Evolutionary conservation across 768 basidiomycete species (phyloP), one percentile per base, ranked within the genome.

Genomic region (Lactarius hatsudake): DNA sequence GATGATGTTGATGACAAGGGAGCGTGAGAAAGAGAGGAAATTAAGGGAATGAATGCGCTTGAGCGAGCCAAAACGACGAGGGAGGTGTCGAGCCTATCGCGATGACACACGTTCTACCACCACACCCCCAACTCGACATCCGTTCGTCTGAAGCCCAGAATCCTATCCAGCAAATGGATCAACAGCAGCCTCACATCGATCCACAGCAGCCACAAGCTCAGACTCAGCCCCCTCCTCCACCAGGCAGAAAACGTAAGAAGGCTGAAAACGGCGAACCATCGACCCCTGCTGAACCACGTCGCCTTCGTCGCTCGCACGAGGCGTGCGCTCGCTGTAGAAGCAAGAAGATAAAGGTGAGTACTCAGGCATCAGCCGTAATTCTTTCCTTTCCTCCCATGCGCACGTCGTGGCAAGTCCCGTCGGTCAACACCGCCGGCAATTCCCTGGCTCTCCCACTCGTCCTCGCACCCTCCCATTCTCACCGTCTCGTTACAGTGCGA

Each of bases 301-400:
- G 92, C 63, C 83, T 94, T 73, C 83, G 93, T 73, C 87, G 93
- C 75, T 93, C 92, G 73, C 93, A 94, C 79, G 93, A 94, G 80
- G 92, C 93, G 69, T 94, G 93, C 82, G 89, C 93, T 71, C 85
- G 93, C 77, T 94, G 93, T 84, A 90, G 93, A 85, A 89, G 88
- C 81, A 94, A 94, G 87, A 94, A 94, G 89, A 94, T 94, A 80
- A 94, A 94, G 91, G 90, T 87, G 76, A 76, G 83, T 79, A 80
- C 86, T 53, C 51, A 53, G 51, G 51, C 87, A 86, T 82, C 77
- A 78, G 78, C 64, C 69, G 59, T 60, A 65, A 67, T 72, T 58
- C 5, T 32, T 30, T 30, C 28, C 59, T 64, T 53, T 63, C 58
- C 67, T 68, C 64, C 60, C 59, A 57, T 60, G 53, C 69, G 62